phyloP scores from a whole-genome alignment of 257 asterid species.

The Vinca minor region DNA sequence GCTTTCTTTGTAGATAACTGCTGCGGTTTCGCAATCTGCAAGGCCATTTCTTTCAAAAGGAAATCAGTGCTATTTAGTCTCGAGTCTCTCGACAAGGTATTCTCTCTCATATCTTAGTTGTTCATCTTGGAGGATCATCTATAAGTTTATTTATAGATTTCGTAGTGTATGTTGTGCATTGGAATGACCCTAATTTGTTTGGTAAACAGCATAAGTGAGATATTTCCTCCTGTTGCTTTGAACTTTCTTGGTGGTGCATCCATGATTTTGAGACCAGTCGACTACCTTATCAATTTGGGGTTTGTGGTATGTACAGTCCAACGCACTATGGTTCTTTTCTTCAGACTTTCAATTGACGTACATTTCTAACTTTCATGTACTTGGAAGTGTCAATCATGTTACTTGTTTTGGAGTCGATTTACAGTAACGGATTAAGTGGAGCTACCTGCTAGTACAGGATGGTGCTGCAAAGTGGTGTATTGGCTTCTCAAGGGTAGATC shows the following conservation, averaged over 20 bases:
- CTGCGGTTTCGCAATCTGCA: conserved; percentile 51
- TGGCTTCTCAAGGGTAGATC: conserved; percentile 63
- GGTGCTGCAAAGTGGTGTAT: conserved; percentile 82
- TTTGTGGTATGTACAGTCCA: conserved; percentile 46
- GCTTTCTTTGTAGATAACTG: conserved; percentile 45
- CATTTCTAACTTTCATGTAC: not conserved
- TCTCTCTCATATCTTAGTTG: not conserved
- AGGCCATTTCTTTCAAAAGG: conserved; percentile 44
- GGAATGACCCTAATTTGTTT: conserved; percentile 14
- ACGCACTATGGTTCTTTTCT: not conserved
- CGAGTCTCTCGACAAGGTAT: conserved; percentile 59
- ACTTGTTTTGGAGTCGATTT: not conserved
- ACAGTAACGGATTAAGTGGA: not conserved
- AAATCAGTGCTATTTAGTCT: conserved; percentile 55
- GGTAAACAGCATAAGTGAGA: conserved; percentile 48
- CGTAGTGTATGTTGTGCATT: not conserved
- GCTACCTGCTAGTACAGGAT: conserved; percentile 38
- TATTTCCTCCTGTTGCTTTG: conserved; percentile 61
- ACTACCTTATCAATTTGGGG: conserved; percentile 63
- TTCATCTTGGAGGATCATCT: not conserved
- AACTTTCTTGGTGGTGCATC: conserved; percentile 75
- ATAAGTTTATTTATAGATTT: not conserved
- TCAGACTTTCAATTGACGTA: not conserved
- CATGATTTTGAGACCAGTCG: conserved; percentile 55
- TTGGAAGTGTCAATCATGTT: not conserved